Base-by-base conservation (phyloP, 2,329 filamentous ascomycete genomes). In the Penicillium sp. region DNA sequence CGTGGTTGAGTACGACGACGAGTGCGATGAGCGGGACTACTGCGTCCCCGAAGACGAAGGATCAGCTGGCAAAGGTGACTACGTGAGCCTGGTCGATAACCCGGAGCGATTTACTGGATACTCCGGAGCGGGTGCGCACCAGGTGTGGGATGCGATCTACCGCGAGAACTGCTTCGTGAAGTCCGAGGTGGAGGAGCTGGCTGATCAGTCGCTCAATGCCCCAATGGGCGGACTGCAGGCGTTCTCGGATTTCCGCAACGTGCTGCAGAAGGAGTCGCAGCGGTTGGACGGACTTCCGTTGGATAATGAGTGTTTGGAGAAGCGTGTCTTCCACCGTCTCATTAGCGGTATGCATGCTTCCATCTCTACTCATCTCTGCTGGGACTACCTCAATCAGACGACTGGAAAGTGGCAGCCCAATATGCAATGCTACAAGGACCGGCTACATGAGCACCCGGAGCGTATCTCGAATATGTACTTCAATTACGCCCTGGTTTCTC, bases 311-410 rank as follows among this genome's bases (percentile, higher is more conserved):
- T 99, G 94, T 66, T 77, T 99, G 20, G 94, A 99, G 78, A 97
- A 99, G 81, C 88, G 94, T n/a, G 94, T 97, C 30, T 99, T 99
- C 72, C 94, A 97, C 75, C 84, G 92, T 6, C 86, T 99, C 57
- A 85, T 99, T 56, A 96, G 91, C 45, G 94, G 94, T 36, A 97
- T 99, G 94, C 94, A 99, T 72, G 91, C 94, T 13, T 96, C 92
- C 58, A 99, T 99, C 71, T 96, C 91, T 59, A 90, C 92, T 0
- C 94, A 99, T 73, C 79, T 99, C 34, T 99, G 94, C 81, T 94
- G 89, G 86, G 89, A 97, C 66, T 96, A 94, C 66, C 79, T 97
- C 58, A 97, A 99, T 74, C 91, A 97, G 75, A 91, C 89, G 1
- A 97, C 93, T 0, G 94, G 94, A 52, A 77, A 91, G 73, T 99